These are phyloP conservation scores for Exutisphaerella laricina DNA, from an alignment of 2,329 filamentous ascomycete species.

Conservation along the genomic window DNA sequence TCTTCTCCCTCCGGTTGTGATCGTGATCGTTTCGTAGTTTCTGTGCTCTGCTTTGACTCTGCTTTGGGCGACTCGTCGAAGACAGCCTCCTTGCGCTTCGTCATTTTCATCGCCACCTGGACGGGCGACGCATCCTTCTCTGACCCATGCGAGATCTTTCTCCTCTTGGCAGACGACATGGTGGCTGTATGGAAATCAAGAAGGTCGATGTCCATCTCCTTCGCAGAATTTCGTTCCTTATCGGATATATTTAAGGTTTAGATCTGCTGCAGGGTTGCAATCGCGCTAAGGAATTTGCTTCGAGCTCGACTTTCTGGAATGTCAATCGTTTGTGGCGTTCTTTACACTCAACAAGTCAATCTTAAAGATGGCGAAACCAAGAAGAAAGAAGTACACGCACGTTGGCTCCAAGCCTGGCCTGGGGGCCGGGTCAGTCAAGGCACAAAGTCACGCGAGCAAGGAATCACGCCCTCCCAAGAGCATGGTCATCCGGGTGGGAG, in stretches of 20 bases:
- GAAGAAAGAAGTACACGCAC: slow-evolving; percentile 87
- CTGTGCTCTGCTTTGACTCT: slow-evolving; percentile 3
- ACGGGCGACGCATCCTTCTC: slow-evolving; percentile 4
- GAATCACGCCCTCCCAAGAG: slow-evolving; percentile 74
- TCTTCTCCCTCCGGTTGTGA: slow-evolving; percentile 15
- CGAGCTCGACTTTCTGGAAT: neutral
- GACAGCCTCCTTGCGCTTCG: slow-evolving; percentile 1
- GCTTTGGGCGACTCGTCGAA: neutral
- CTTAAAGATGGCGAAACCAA: slow-evolving; percentile 77
- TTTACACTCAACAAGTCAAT: too few relatives aligned
- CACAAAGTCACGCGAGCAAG: slow-evolving; percentile 45
- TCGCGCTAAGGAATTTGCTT: neutral
- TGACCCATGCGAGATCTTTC: slow-evolving; percentile 34
- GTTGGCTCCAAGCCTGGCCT: slow-evolving; percentile 47
- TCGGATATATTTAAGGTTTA: neutral
- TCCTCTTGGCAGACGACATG: slow-evolving; percentile 41
- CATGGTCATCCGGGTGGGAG: slow-evolving; percentile 97
- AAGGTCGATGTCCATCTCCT: neutral
- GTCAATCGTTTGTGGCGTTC: too few relatives aligned
- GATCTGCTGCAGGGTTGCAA: neutral
- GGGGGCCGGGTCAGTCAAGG: slow-evolving; percentile 41
- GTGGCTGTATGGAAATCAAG: slow-evolving; percentile 1
- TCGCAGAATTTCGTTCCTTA: slow-evolving; percentile 3
- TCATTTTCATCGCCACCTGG: slow-evolving; percentile 6
- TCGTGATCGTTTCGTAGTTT: slow-evolving; percentile 15